phyloP scores from a whole-genome alignment of 495 filamentous ascomycete species.

The Aspergillus asperescens region DNA sequence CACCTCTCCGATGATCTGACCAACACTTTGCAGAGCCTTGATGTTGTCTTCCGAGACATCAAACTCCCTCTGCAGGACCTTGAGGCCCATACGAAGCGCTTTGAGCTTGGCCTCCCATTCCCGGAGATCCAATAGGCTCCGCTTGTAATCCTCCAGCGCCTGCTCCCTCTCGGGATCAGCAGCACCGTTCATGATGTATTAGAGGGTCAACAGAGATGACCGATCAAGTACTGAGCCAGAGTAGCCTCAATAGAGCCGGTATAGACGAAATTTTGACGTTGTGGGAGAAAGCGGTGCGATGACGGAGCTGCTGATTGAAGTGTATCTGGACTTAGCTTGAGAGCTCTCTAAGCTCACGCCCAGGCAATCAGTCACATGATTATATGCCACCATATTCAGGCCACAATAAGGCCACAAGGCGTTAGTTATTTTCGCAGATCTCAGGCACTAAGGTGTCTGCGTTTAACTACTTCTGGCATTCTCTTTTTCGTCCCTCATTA shows the following conservation, averaged over 20 bases:
- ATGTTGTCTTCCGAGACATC: conserved; percentile 99
- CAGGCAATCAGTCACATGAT: conserved; percentile 27
- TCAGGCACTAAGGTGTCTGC: conserved; percentile 20
- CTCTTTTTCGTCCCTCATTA: conserved; percentile 17
- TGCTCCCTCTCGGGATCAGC: conserved; percentile 66
- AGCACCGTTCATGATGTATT: conserved; percentile 44
- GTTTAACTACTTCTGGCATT: background rate
- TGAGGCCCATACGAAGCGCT: conserved; percentile 85
- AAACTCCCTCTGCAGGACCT: conserved; percentile 88
- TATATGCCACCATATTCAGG: background rate
- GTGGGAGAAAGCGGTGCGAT: background rate
- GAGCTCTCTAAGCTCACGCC: conserved; percentile 32
- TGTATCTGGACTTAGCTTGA: conserved; percentile 18
- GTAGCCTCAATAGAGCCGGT: background rate
- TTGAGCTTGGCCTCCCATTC: conserved; percentile 99
- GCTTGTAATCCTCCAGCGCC: conserved; percentile 83
- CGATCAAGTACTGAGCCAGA: background rate
- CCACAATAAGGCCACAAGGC: conserved; percentile 5
- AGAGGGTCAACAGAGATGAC: background rate
- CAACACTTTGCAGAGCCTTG: conserved; percentile 98
- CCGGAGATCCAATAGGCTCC: conserved; percentile 88
- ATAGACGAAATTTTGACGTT: background rate
- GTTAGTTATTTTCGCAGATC: conserved; percentile 14
- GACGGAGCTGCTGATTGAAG: conserved; percentile 10
- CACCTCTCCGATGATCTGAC: conserved; percentile 98